A percentile compares a stretch with the other conserved stretches of the same genome.
Evolutionary conservation across 306 rosid genomes (phyloP).

Genomic region (Ammopiptanthus mongolicus): DNA sequence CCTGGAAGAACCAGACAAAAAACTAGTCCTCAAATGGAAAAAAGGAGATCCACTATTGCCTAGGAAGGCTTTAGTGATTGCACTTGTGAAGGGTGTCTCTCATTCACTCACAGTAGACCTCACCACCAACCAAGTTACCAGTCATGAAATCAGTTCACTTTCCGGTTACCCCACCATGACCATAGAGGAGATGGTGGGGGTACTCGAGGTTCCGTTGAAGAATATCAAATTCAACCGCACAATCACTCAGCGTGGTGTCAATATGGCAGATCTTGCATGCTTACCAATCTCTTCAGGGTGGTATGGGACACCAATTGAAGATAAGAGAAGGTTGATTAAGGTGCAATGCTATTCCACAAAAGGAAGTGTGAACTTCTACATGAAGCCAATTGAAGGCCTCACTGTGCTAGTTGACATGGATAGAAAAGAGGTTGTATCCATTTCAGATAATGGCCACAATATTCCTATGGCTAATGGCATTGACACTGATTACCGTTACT

Average conservation of each 20-base stretch:
- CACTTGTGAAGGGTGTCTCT: constrained; percentile 31
- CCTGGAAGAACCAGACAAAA: constrained; percentile 68
- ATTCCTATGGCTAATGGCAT: constrained; percentile 64
- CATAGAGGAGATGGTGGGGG: constrained; percentile 50
- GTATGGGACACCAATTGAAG: constrained; percentile 60
- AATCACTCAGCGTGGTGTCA: constrained; percentile 52
- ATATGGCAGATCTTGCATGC: constrained; percentile 54
- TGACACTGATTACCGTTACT: constrained; percentile 72
- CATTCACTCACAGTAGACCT: constrained; percentile 51
- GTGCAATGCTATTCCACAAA: constrained; percentile 70
- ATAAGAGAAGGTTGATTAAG: constrained; percentile 59
- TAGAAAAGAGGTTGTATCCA: constrained; percentile 40
- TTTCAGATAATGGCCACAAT: constrained; percentile 49
- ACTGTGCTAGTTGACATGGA: constrained; percentile 69
- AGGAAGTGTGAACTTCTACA: constrained; percentile 80
- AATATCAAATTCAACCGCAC: constrained; percentile 58
- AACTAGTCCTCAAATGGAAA: constrained; percentile 48
- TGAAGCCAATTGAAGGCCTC: constrained; percentile 89
- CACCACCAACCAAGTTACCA: constrained; percentile 22
- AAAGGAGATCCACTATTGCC: constrained; percentile 44
- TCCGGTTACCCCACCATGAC: constrained; percentile 71
- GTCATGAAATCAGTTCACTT: neutral
- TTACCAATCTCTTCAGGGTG: constrained; percentile 75
- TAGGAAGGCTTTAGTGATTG: constrained; percentile 54
- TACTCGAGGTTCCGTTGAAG: constrained; percentile 39